These are phyloP conservation scores for Hypholoma sublateritium DNA, from an alignment of 768 basidiomycete species.

Conservation along the genomic window DNA sequence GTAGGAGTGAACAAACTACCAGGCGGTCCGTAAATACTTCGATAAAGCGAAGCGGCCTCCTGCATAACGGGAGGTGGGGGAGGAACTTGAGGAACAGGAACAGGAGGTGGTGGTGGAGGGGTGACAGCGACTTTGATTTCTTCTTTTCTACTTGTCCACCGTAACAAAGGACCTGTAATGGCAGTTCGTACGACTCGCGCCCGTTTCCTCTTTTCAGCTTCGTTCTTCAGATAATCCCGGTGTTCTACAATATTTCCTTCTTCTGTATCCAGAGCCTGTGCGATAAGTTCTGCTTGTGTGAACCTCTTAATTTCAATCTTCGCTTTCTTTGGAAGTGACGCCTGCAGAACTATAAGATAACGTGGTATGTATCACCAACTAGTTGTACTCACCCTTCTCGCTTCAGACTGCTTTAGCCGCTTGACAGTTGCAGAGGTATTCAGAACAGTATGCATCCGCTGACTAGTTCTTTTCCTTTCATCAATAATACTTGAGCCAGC, in stretches of 20 bases:
- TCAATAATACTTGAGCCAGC: constrained; percentile 21
- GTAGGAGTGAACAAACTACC: constrained; percentile 25
- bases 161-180: constrained; percentile 64
- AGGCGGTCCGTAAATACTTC: constrained; percentile 24
- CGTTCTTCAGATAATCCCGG: constrained; percentile 72
- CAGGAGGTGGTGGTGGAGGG: constrained; percentile 27
- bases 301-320: constrained; percentile 50
- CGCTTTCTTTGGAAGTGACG: constrained; percentile 60
- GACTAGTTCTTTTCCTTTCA: constrained; percentile 53
- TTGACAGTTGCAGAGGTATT: constrained; percentile 68
- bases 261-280: constrained; percentile 81
- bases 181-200: constrained; percentile 61
- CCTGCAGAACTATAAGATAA: constrained; percentile 31
- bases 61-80: constrained; percentile 3
- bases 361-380: neutral
- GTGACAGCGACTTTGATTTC: constrained; percentile 47
- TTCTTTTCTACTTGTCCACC: constrained; percentile 71
- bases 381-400: constrained; percentile 49
- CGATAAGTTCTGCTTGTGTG: constrained; percentile 85
- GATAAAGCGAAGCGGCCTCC: constrained; percentile 9
- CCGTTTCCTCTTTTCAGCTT: constrained; percentile 80
- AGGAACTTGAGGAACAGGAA: constrained; percentile 13
- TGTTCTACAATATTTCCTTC: constrained; percentile 83
- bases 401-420: constrained; percentile 62
- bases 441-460: constrained; percentile 66